phyloP scores from a whole-genome alignment of 2,329 filamentous ascomycete genomes.

The Teratosphaeria viscida region DNA sequence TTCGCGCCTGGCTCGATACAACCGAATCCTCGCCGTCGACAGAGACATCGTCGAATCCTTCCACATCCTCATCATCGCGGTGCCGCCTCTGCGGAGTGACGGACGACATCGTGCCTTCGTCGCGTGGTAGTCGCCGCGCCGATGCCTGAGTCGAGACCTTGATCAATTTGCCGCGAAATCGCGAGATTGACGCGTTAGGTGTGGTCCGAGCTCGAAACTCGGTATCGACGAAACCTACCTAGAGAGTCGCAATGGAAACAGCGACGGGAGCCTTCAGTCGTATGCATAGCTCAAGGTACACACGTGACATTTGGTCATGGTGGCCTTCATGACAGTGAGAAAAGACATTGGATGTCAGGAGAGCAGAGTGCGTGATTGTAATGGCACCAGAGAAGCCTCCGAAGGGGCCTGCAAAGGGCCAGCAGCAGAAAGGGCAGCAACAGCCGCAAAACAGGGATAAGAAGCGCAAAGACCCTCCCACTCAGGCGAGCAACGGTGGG shows the following conservation, averaged over 20 bases:
- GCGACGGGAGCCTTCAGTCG: too few relatives aligned
- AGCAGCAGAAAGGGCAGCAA: slow-evolving; percentile 4
- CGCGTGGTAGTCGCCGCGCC: neutral
- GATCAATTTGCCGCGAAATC: neutral
- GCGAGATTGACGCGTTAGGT: neutral
- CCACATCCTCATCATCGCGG: slow-evolving; percentile 6
- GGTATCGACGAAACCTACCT: neutral
- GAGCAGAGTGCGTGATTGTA: neutral
- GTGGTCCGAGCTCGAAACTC: neutral
- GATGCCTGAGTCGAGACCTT: too few relatives aligned
- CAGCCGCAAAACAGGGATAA: slow-evolving; percentile 5
- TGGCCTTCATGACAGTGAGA: neutral
- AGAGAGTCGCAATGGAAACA: neutral
- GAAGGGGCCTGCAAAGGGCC: neutral
- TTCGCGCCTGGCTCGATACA: slow-evolving; percentile 4
- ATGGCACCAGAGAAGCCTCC: slow-evolving; percentile 1
- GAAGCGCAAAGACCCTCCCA: neutral
- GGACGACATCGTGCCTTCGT: slow-evolving; percentile 3
- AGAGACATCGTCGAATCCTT: slow-evolving; percentile 3
- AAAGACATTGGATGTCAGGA: neutral
- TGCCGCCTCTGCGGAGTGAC: slow-evolving; percentile 10
- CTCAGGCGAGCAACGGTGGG: neutral
- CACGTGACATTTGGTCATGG: neutral
- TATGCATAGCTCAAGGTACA: neutral
- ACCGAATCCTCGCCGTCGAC: slow-evolving; percentile 3